Base-by-base conservation (phyloP, 139 green algal genomes). In the Chlorella sp. region DNA sequence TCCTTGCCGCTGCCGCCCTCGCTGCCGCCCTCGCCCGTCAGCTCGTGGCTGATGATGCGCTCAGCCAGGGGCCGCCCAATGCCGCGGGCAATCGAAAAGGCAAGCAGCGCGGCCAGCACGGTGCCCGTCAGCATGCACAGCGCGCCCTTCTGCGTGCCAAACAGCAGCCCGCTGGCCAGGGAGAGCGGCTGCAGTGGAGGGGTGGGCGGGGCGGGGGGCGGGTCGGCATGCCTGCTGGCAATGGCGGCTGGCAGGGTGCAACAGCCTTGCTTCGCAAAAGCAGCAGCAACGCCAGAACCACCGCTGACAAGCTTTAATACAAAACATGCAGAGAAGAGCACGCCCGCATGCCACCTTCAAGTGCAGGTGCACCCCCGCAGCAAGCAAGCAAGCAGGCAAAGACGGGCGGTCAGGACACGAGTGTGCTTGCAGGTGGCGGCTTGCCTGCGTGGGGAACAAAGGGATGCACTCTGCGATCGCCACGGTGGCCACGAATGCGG, bases 381-480 rank as follows among this genome's bases (percentile, higher is more conserved):
- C 15, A n/a, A 40, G 71, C 15, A n/a, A 40, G 71, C 32, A 78
- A 57, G 64, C 64, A 32, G 64, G 73, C 2, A 18, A 34, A 78
- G 22, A 37, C 71, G 71, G 4, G 28, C 30, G 30, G 71, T 16
- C 73, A 40, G 73, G 0, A 48, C 0, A 1, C 39, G 9, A 40
- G 73, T n/a, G 68, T 30, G 16, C 68, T 12, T 18, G 36, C 3
- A 5, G 30, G n/a, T 30, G n/a, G 1, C 75, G 12, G 40, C 84
- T 81, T 88, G 84, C 84, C 84, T 88, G 36, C 92, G 91, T 98
- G 11, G 96, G 96, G 61, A 98, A 95, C 22, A 98, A 91, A 9
- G 96, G 96, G 21, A 98, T 93, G 92, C 96, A 95, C 94, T 98
- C 96, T 32, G 85, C 89, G 1, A 93, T n/a, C 80, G 94, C 94